Conservation (phyloP, 176 grass and related monocot genomes). For the Typha latifolia region DNA sequence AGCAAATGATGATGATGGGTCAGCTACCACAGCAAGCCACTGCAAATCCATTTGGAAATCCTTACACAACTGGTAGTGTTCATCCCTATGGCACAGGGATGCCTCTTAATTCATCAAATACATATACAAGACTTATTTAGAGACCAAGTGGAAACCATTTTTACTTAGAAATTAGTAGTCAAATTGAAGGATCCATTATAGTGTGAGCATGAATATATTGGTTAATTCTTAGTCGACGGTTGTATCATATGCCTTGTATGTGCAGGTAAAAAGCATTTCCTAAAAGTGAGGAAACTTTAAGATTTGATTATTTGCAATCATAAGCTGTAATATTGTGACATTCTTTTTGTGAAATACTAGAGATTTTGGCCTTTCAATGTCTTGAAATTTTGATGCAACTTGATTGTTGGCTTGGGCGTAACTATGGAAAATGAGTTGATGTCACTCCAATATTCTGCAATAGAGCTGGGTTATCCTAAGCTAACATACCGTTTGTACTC, state of each 20-base stretch:
- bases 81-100: slow-evolving; percentile 34
- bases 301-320: slow-evolving; percentile 8
- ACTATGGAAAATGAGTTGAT: no score
- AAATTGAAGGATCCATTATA: slow-evolving; percentile 1
- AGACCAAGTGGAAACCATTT: neutral
- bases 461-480: no score
- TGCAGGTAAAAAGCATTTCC: neutral
- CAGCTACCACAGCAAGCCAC: slow-evolving; percentile 28
- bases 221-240: neutral
- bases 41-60: slow-evolving; percentile 53
- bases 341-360: neutral
- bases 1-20: slow-evolving; percentile 60
- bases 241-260: slow-evolving; percentile 6
- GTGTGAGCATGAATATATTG: slow-evolving; percentile 14
- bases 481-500: no score
- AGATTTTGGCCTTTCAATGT: neutral
- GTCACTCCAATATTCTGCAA: no score
- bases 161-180: neutral
- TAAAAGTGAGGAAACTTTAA: neutral
- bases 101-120: slow-evolving; percentile 38
- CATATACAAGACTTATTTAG: slow-evolving; percentile 57
- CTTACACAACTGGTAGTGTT: slow-evolving; percentile 10
- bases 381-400: neutral
- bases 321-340: neutral
- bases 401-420: no score